phyloP scores from a whole-genome alignment of 2,329 filamentous ascomycete species.

The Cladophialophora yegresii region DNA sequence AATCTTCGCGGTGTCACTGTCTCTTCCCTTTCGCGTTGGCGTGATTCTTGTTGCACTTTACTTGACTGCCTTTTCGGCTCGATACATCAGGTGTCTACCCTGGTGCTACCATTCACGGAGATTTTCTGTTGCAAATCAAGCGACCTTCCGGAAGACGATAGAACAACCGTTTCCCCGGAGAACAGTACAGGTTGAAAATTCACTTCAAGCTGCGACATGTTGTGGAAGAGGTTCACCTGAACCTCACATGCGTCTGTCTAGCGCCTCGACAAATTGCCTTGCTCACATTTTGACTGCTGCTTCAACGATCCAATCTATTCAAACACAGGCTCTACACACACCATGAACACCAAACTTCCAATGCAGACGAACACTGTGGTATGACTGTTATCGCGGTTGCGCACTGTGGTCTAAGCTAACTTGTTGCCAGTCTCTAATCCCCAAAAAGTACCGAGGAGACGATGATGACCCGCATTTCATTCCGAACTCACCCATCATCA shows the following conservation, averaged over 20 bases:
- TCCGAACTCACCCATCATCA: slow-evolving; percentile 41
- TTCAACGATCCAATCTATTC: neutral
- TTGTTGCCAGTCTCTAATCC: slow-evolving; percentile 17
- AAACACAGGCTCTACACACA: neutral
- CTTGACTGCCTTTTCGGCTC: neutral
- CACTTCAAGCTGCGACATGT: slow-evolving; percentile 9
- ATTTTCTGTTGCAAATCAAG: neutral
- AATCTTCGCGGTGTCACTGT: slow-evolving; percentile 2
- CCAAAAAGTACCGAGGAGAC: slow-evolving; percentile 44
- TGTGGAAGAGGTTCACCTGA: slow-evolving; percentile 10
- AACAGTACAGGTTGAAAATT: slow-evolving; percentile 7
- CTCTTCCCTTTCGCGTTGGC: slow-evolving; percentile 1
- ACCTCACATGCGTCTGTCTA: neutral
- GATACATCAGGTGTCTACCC: slow-evolving; percentile 1
- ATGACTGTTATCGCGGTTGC: neutral
- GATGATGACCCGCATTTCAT: slow-evolving; percentile 39
- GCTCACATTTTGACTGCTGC: neutral
- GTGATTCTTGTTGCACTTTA: slow-evolving; percentile 6
- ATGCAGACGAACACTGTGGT: slow-evolving; percentile 24
- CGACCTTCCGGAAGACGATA: neutral
- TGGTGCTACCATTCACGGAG: slow-evolving; percentile 12
- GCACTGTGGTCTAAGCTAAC: neutral
- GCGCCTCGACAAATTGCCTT: neutral
- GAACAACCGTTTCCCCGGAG: no score
- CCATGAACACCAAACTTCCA: slow-evolving; percentile 16